Conservation (phyloP, 1,139 yeast genomes). For the Nadsonia commutata region DNA sequence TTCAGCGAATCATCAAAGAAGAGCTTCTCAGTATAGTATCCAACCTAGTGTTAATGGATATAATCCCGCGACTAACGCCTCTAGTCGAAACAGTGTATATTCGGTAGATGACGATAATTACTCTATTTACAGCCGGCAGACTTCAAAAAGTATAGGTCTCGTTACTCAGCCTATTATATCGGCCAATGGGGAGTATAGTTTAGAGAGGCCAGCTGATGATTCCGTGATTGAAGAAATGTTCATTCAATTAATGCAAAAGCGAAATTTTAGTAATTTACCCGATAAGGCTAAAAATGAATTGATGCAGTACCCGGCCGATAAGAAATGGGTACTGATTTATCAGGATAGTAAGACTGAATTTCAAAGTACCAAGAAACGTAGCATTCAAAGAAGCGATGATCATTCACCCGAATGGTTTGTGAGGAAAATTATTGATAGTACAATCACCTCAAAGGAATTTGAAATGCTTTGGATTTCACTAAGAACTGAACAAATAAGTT, state of each 20-base stretch:
- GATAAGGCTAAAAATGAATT: slow-evolving; percentile 65
- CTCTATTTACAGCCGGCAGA: neutral
- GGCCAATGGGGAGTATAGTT: slow-evolving; percentile 13
- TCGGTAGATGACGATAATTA: slow-evolving; percentile 10
- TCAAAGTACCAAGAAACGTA: slow-evolving; percentile 39
- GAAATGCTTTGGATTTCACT: slow-evolving; percentile 82
- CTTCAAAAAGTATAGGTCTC: slow-evolving; percentile 8
- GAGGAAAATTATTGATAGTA: slow-evolving; percentile 52
- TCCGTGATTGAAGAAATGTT: slow-evolving; percentile 23
- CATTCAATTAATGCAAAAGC: slow-evolving; percentile 35
- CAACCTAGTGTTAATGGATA: neutral
- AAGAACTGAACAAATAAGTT: slow-evolving; percentile 78
- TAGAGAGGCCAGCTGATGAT: slow-evolving; percentile 21
- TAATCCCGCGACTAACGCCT: slow-evolving; percentile 5
- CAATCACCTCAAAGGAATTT: slow-evolving; percentile 55
- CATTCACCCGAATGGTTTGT: slow-evolving; percentile 69
- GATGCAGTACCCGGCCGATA: slow-evolving; percentile 57
- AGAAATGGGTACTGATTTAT: slow-evolving; percentile 83
- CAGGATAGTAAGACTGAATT: slow-evolving; percentile 75
- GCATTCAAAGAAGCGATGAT: slow-evolving; percentile 24
- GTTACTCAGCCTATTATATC: slow-evolving; percentile 11
- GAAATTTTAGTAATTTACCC: slow-evolving; percentile 73
- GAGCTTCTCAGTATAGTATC: slow-evolving; percentile 4
- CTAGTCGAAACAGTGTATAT: slow-evolving; percentile 8
- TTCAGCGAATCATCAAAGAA: neutral